A percentile compares a stretch with the other conserved stretches of the same genome.
These are phyloP conservation scores for Aspergillus kassunensis DNA, from an alignment of 495 filamentous ascomycete species.

Conservation along the genomic window DNA sequence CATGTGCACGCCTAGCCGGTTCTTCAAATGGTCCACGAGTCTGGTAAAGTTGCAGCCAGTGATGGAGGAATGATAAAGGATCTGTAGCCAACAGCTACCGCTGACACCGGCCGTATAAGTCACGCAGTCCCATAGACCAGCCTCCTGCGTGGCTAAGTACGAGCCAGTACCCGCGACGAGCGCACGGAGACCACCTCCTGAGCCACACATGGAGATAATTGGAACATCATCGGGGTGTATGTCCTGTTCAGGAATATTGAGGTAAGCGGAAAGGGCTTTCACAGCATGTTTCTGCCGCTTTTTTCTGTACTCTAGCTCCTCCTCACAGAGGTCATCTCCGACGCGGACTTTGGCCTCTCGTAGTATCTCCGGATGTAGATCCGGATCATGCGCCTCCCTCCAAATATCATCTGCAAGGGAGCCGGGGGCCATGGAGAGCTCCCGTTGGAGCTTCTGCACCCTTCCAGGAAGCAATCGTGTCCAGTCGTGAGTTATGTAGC, in stretches of 20 bases:
- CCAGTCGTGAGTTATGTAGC: conserved; percentile 78
- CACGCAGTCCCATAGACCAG: conserved; percentile 84
- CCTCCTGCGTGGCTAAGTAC: conserved; percentile 72
- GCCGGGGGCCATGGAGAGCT: conserved; percentile 80
- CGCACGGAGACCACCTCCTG: conserved; percentile 84
- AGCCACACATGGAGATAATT: conserved; percentile 86
- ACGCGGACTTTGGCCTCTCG: conserved; percentile 77
- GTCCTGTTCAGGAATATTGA: conserved; percentile 69
- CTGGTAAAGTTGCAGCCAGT: conserved; percentile 55
- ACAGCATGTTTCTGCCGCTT: conserved; percentile 61
- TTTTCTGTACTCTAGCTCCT: conserved; percentile 68
- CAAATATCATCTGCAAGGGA: conserved; percentile 91
- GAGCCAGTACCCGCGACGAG: conserved; percentile 87
- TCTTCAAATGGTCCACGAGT: conserved; percentile 80
- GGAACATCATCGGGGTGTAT: conserved; percentile 93
- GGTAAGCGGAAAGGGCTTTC: conserved; percentile 73
- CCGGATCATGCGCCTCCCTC: conserved; percentile 80
- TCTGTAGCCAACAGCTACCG: conserved; percentile 92
- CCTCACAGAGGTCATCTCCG: conserved; percentile 74
- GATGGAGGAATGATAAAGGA: conserved; percentile 86
- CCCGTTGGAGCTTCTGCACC: conserved; percentile 77
- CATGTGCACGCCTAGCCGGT: conserved; percentile 78
- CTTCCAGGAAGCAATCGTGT: conserved; percentile 69
- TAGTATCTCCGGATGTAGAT: conserved; percentile 78
- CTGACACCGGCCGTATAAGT: conserved; percentile 95